Evolutionary conservation across 1,139 yeast species (phyloP), one percentile per base, ranked within the genome.

Genomic region (Blastobotrys ciferrii): DNA sequence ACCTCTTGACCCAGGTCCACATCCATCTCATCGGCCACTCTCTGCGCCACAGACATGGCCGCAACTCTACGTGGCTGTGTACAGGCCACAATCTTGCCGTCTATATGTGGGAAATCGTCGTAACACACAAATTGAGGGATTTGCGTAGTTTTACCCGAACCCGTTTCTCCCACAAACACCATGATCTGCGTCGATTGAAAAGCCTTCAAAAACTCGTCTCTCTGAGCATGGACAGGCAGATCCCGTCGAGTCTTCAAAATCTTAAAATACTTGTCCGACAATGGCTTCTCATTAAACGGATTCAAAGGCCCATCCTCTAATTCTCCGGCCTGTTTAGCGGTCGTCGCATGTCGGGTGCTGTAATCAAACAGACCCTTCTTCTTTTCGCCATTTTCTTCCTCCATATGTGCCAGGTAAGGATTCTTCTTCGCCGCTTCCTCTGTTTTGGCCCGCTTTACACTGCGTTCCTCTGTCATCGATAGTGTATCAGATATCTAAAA

Each of bases 91-190:
- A 84, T 88, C 32, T 80, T 81, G 2, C 94, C 92, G 43, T 73
- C 71, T 50, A 86, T 70, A 55, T 87, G 95, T 28, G 95, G 95
- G 69, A 94, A 80, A 59, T 89, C 98, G 65, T 92, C 98, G 58
- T 83, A 89, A 42, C 91, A 75, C 28, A 92, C 97, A 71, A 89
- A 91, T 68, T 91, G 98, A 2, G 98, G 97, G 53, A 91, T 89
- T 69, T 91, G 98, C 0, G 98, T 91, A 20, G 98, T 91, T 66
- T 91, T 91, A 76, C 98, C 98, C 13, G 96, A 87, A 69, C 98
- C 98, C 1, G 98, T 92, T 68, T 92, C 98, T 73, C 98, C 98
- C 40, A 92, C 98, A 69, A 92, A 89, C 43, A 92, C 98, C 95
- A 92, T 86, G 64, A 92, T 87, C 69, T 92, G 98, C 42, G 94